Base-by-base conservation (phyloP, 176 grass and related monocot genomes). In the Bothriochloa decipiens region DNA sequence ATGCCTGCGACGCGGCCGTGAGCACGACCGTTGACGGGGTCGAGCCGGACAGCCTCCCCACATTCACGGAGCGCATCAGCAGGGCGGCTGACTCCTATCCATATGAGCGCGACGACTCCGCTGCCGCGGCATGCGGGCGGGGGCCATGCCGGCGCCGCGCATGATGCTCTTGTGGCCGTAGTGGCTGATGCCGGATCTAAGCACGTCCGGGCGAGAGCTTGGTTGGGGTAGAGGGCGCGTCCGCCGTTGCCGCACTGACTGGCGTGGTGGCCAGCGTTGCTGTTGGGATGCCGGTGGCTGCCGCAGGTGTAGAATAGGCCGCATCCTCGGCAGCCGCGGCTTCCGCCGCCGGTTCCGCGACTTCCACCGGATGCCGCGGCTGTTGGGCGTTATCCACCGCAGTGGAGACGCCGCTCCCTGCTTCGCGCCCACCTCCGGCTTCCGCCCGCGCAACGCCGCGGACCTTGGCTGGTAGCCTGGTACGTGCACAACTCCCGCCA, bases 131-230 rank as follows among this genome's bases (percentile, higher is more conserved):
- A 96, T 7, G 86, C 86, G 13, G 91, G 86, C 26, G 18, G 76
- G 68, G 62, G 62, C 17, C 52, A 81, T 63, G 72, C 82, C 81
- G 11, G 83, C 79, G 22, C 89, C 87, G 22, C 86, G 89, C 94
- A 97, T 97, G 88, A 97, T 88, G 87, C 94, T 97, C 10, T 93
- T 93, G 49, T 99, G 96, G 77, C 96, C 96, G 32, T 99, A 99
- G 81, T 99, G 84, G 69, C 96, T 91, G 8, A 76, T 91, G 60
- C 96, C 96, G 46, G 96, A 92, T 76, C 96, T 88, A 13, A 99
- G 93, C 62, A 99, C 89, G 84, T 96, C 93, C 17, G 86, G 86
- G 70, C 96, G 87, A 62, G 90, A 87, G 65, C 86, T n/a, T n/a
- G n/a, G n/a, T 87, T 49, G 50, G 74, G 57, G 79, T 84, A 42